These are phyloP conservation scores for Fomitiporia mediterranea DNA, from an alignment of 1,284 basidiomycete species.

Conservation along the genomic window DNA sequence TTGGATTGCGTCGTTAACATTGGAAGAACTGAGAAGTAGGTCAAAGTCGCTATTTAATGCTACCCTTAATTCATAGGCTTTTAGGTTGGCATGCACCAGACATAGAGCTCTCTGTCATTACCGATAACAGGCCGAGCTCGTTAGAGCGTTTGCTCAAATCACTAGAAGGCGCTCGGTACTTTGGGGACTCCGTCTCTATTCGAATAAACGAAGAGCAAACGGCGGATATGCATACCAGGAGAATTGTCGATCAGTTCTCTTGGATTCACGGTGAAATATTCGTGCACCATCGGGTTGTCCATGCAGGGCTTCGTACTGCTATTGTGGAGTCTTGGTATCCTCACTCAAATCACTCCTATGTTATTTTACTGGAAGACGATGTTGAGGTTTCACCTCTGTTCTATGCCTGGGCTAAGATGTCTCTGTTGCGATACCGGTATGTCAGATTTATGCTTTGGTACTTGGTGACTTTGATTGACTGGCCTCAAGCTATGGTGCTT, in stretches of 20 bases:
- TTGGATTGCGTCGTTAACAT: slow-evolving; percentile 60
- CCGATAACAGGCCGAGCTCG: slow-evolving; percentile 70
- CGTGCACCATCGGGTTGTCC: slow-evolving; percentile 65
- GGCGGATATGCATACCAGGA: slow-evolving; percentile 55
- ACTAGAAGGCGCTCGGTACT: slow-evolving; percentile 54
- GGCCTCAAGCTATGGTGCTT: slow-evolving; percentile 50
- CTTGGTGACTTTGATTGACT: not conserved
- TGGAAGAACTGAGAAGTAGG: slow-evolving; percentile 54
- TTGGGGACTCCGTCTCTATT: slow-evolving; percentile 59
- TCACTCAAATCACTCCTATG: slow-evolving; percentile 64
- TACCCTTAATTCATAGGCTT: slow-evolving; percentile 3
- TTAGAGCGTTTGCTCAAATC: slow-evolving; percentile 63
- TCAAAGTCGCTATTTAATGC: not conserved
- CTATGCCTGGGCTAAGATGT: slow-evolving; percentile 79
- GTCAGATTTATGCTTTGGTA: slow-evolving; percentile 17
- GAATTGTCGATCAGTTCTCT: slow-evolving; percentile 42
- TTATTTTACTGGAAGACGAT: slow-evolving; percentile 77
- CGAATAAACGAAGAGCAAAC: slow-evolving; percentile 74
- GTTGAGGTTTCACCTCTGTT: slow-evolving; percentile 78
- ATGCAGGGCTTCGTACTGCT: slow-evolving; percentile 72
- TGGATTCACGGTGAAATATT: slow-evolving; percentile 60
- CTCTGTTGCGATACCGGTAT: slow-evolving; percentile 68
- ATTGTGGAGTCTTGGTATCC: slow-evolving; percentile 88
- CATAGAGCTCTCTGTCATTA: slow-evolving; percentile 69
- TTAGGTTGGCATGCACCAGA: slow-evolving; percentile 70